A percentile compares a stretch with the other conserved stretches of the same genome.
Evolutionary conservation across 768 basidiomycete genomes (phyloP).

Genomic region (Leccinum aurantiacum): DNA sequence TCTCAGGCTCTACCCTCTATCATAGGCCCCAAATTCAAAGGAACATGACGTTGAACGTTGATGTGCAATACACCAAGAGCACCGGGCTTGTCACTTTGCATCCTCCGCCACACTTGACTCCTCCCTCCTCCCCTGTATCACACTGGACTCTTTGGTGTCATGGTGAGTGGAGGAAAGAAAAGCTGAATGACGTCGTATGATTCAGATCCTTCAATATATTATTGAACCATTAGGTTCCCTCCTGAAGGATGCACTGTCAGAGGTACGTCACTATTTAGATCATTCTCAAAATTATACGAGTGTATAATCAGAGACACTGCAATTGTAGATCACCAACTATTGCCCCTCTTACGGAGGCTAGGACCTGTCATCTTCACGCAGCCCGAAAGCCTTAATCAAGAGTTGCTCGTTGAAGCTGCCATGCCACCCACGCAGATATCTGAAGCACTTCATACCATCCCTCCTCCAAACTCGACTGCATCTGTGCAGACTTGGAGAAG

Average conservation of each 20-base stretch:
- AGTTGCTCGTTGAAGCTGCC: background rate
- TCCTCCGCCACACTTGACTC: background rate
- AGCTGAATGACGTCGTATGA: background rate
- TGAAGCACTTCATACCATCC: background rate
- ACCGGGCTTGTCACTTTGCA: background rate
- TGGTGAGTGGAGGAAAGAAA: background rate
- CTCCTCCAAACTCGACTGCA: background rate
- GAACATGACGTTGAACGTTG: background rate
- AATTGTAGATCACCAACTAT: background rate
- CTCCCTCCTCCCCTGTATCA: background rate
- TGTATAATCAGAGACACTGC: background rate
- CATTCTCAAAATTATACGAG: background rate
- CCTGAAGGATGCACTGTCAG: background rate
- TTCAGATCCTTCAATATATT: background rate
- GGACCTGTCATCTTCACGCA: background rate
- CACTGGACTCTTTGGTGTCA: background rate
- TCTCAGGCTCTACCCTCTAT: background rate
- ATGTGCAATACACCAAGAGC: background rate
- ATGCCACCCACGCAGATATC: background rate
- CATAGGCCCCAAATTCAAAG: background rate
- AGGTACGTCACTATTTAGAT: background rate
- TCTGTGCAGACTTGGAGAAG: background rate
- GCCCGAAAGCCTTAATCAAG: background rate
- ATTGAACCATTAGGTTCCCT: background rate
- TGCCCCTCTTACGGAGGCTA: background rate